phyloP scores from a whole-genome alignment of 495 filamentous ascomycete species.

The Hypoxylon lienhwacheense region DNA sequence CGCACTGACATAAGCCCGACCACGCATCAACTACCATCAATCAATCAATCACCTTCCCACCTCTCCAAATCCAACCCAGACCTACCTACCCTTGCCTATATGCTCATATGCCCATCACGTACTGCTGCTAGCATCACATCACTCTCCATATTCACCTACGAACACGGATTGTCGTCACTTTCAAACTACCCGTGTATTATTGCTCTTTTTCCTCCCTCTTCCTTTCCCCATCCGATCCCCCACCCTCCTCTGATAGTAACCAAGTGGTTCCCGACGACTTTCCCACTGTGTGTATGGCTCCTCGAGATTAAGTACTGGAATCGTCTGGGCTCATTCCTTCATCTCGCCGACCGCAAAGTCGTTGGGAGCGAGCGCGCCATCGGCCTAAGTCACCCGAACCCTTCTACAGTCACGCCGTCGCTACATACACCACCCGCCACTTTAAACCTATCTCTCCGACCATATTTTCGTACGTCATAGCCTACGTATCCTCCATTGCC shows the following conservation, averaged over 20 bases:
- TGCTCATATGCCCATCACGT: conserved; percentile 9
- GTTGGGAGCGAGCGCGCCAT: conserved; percentile 27
- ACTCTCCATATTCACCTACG: conserved; percentile 22
- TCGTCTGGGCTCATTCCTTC: conserved; percentile 16
- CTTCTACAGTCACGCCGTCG: conserved; percentile 27
- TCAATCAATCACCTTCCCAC: conserved; percentile 24
- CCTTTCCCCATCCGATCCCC: too few relatives aligned
- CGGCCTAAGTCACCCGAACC: conserved; percentile 22
- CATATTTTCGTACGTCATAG: conserved; percentile 9
- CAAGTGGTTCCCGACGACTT: conserved; percentile 22
- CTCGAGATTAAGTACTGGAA: conserved; percentile 19
- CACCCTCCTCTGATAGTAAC: conserved; percentile 14
- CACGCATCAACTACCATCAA: conserved; percentile 23
- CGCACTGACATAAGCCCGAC: conserved; percentile 31
- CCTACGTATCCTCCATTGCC: conserved; percentile 14
- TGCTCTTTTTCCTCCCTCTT: conserved; percentile 10
- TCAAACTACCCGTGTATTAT: conserved; percentile 26
- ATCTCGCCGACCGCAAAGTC: conserved; percentile 24
- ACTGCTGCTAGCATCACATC: conserved; percentile 31
- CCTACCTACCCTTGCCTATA: conserved; percentile 30
- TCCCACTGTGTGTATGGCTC: conserved; percentile 17
- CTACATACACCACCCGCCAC: conserved; percentile 31
- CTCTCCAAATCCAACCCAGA: conserved; percentile 22
- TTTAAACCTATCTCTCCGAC: conserved; percentile 7
- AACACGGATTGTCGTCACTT: conserved; percentile 33